Evolutionary conservation across 257 asterid genomes (phyloP), one percentile per base, ranked within the genome.

Genomic region (Nicotiana benthamiana): DNA sequence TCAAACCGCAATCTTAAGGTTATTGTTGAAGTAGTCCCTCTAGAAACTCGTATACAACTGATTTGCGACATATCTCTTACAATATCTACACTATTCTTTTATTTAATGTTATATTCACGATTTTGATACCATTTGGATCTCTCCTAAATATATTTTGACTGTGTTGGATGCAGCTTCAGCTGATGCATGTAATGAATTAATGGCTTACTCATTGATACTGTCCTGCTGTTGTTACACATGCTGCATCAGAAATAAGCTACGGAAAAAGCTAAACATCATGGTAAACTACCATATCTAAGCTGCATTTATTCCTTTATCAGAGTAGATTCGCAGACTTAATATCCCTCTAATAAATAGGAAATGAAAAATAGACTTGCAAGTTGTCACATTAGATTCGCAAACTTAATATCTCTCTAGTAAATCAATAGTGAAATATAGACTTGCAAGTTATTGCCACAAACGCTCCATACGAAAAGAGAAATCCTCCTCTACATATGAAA

Each of bases 201-300:
- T 94, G 97, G 97, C 98, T 62, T 92, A 92, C 85, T 91, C 98
- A 28, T 87, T 94, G 75, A 83, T 92, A 89, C 64, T 94, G 54
- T 92, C 97, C 76, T 92, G 97, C 90, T 94, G 97, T 81, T 94
- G 98, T 87, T 92, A 94, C 78, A 94, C 97, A 72, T 91, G 97
- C 85, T 94, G 97, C 89, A 85, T 92, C 83, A 90, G 97, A 85
- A 83, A 80, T 83, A 91, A 92, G 85, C 98, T 94, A 28, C 90
- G 98, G 24, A 89, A 85, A 80, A 75, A 27, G 75, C 90, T 94
- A 54, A 91, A 88, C 86, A 94, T 94, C 83, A 81, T 80, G 86
- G 97, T 94, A 87, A 46, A 16, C 48, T 48, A 48, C 16, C 40
- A 13, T 3, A 46, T 48, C 78, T 72, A 0, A 46, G 16, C 61